Evolutionary conservation across 352 stramenopile species (phyloP), one percentile per base, ranked within the genome.

Genomic region (Phytophthora agathidicida): DNA sequence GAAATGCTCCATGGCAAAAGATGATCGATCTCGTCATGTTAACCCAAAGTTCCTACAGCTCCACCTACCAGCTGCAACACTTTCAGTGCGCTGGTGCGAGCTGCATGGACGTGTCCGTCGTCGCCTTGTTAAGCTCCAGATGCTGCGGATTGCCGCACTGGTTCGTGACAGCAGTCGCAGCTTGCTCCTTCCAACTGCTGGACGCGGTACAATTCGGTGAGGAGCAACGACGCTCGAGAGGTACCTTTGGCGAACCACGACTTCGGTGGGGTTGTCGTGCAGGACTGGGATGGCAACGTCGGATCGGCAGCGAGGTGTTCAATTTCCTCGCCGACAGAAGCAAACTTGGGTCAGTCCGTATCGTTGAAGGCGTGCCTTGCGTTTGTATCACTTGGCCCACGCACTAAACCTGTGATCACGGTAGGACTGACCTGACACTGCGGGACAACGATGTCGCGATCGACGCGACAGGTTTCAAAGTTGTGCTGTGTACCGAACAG

Each of bases 1-100:
- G 22, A 7, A 17, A 47, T 26, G 30, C 60, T 68, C 60, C 52
- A 68, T 68, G 59, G 59, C 59, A 62, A 52, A 35, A 30, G n/a
- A n/a, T n/a, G n/a, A 23, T 16, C 23, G 49, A 36, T 36, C 17
- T 50, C 26, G 30, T 51, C 37, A 47, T 24, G 54, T 23, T 57
- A 51, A 28, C 23, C 28, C 7, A 32, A 56, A 57, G 44, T 39
- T 19, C 20, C n/a, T 24, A 13, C 17, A 38, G 22, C 51, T 55
- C n/a, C 17, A 60, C n/a, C 48, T 61, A 55, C 33, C 58, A 66
- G 58, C 58, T 53, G 58, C 28, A 45, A 20, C 9, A 43, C 7
- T 16, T 47, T 43, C 32, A 46, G 36, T n/a, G 33, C n/a, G 26
- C 28, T n/a, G 8, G 23, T 31, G 20, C 45, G 23, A 52, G 14